phyloP scores from a whole-genome alignment of 148 eudicot genomes.

The Chenopodium quinoa region DNA sequence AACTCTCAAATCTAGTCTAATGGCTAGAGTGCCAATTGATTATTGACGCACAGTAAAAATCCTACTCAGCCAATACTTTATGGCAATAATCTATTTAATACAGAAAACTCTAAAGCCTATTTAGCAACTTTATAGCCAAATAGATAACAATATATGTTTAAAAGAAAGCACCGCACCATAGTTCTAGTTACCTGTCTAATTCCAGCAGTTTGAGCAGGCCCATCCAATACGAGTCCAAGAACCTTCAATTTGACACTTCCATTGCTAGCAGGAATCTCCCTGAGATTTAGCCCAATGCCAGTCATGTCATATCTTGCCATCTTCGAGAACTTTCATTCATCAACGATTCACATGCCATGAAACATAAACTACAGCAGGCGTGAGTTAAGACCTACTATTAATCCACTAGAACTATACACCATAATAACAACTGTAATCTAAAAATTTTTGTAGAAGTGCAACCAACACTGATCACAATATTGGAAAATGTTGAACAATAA shows the following conservation, averaged over 20 bases:
- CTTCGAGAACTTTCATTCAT: slow-evolving; percentile 77
- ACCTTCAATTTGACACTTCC: slow-evolving; percentile 78
- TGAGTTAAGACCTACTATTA: slow-evolving; percentile 43
- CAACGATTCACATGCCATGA: slow-evolving; percentile 60
- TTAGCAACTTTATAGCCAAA: background rate
- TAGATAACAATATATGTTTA: background rate
- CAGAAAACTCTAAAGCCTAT: background rate
- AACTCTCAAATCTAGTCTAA: background rate
- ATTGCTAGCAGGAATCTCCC: slow-evolving; percentile 72
- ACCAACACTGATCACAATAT: background rate
- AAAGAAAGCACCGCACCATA: background rate
- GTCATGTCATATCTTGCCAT: slow-evolving; percentile 98
- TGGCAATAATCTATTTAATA: background rate
- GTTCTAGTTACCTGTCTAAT: slow-evolving; percentile 68
- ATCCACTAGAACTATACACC: slow-evolving; percentile 17
- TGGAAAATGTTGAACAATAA: background rate
- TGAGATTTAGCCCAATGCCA: slow-evolving; percentile 92
- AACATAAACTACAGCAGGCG: slow-evolving; percentile 57
- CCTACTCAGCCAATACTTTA: background rate
- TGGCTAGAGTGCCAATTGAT: background rate
- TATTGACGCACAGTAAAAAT: background rate
- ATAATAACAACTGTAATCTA: background rate
- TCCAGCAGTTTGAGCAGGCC: slow-evolving; percentile 90
- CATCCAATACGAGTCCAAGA: slow-evolving; percentile 85
- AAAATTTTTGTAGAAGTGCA: background rate